Percentiles rank a stretch among this genome's conserved stretches.
Conservation (phyloP, 768 basidiomycete species). For the Phanerodontia chrysosporium region DNA sequence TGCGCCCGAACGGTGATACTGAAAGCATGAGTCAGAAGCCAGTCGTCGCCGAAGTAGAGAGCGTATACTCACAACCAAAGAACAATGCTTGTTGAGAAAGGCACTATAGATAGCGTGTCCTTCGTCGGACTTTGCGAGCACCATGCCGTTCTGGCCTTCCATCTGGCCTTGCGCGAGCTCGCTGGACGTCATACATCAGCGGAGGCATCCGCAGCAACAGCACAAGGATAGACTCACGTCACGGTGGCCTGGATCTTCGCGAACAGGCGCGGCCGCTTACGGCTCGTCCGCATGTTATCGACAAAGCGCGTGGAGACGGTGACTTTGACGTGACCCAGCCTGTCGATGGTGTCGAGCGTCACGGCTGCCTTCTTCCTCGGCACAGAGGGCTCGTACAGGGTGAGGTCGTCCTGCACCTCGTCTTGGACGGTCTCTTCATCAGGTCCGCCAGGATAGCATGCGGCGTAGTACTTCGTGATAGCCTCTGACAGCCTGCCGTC, state of each 20-base stretch:
- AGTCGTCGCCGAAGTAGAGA: too few species aligned
- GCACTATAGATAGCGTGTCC: neutral
- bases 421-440: too few species aligned
- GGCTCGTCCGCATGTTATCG: neutral
- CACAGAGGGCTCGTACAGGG: neutral
- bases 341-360: neutral
- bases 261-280: neutral
- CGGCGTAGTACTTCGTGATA: neutral
- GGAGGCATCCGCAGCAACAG: too few species aligned
- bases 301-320: neutral
- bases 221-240: neutral
- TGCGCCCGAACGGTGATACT: neutral
- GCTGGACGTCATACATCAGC: neutral
- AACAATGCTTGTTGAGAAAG: neutral
- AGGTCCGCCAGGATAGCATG: too few species aligned
- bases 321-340: neutral
- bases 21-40: neutral
- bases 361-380: neutral
- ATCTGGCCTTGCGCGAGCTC: neutral
- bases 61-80: neutral
- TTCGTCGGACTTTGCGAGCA: neutral
- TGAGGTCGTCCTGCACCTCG: neutral
- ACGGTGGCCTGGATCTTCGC: neutral
- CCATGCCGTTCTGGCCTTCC: neutral
- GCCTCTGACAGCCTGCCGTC: neutral